Evolutionary conservation across 2,329 filamentous ascomycete genomes (phyloP).

Genomic region (Talaromyces sp.): DNA sequence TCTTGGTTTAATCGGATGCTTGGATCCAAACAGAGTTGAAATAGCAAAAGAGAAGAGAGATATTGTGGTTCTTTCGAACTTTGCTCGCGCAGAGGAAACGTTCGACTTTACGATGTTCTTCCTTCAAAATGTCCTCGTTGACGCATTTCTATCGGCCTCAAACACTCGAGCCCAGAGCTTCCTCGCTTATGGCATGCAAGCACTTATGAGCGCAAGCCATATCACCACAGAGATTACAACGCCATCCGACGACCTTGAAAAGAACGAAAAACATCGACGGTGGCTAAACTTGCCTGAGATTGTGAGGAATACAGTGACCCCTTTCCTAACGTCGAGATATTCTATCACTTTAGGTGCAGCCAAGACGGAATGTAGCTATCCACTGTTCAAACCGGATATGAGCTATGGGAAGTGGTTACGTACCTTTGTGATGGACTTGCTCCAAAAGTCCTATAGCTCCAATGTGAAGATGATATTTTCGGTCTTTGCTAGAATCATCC

Average conservation of each 20-base stretch:
- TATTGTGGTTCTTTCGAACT: slow-evolving; percentile 85
- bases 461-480: slow-evolving; percentile 75
- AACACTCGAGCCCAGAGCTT: slow-evolving; percentile 86
- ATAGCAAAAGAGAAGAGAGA: slow-evolving; percentile 69
- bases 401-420: slow-evolving; percentile 78
- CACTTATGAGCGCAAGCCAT: slow-evolving; percentile 72
- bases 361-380: slow-evolving; percentile 60
- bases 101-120: slow-evolving; percentile 82
- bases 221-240: slow-evolving; percentile 56
- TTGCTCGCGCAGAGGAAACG: slow-evolving; percentile 69
- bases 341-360: slow-evolving; percentile 58
- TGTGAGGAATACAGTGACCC: slow-evolving; percentile 74
- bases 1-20: slow-evolving; percentile 80
- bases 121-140: slow-evolving; percentile 80
- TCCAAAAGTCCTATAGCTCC: slow-evolving; percentile 68
- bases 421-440: slow-evolving; percentile 71
- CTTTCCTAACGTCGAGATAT: slow-evolving; percentile 83
- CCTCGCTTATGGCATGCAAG: slow-evolving; percentile 90
- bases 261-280: slow-evolving; percentile 60
- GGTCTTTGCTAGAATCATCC: slow-evolving; percentile 74
- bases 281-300: slow-evolving; percentile 75
- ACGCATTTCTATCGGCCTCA: slow-evolving; percentile 83
- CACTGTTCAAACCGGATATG: slow-evolving; percentile 65
- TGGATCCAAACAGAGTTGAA: slow-evolving; percentile 88
- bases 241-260: slow-evolving; percentile 50